phyloP scores from a whole-genome alignment of 1,139 yeast genomes.

The Waltiozyma sp. region DNA sequence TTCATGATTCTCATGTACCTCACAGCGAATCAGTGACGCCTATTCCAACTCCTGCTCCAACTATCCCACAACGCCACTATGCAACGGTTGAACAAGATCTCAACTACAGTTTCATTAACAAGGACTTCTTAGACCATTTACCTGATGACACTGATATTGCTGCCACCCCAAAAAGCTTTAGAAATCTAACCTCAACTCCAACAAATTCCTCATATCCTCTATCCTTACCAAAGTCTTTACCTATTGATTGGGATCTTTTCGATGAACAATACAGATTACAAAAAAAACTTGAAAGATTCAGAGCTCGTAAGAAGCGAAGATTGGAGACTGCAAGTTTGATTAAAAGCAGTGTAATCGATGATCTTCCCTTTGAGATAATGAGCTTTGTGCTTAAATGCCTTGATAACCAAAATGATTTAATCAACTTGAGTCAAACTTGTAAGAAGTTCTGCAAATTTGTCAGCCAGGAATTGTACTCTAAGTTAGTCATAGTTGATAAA shows the following conservation, averaged over 20 bases:
- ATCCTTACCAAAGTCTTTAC: constrained; percentile 17
- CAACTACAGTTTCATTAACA: constrained; percentile 15
- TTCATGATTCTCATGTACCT: neutral
- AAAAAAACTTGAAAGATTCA: constrained; percentile 9
- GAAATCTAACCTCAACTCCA: constrained; percentile 19
- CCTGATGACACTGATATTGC: neutral
- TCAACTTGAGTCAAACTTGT: constrained; percentile 16
- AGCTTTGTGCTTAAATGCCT: constrained; percentile 18
- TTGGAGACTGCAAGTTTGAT: neutral
- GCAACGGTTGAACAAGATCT: constrained; percentile 1
- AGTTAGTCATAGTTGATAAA: constrained; percentile 17
- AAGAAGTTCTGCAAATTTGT: constrained; percentile 17
- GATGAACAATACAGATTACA: constrained; percentile 16
- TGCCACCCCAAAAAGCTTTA: constrained; percentile 4
- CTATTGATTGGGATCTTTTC: constrained; percentile 20
- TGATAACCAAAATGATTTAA: constrained; percentile 17
- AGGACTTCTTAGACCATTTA: constrained; percentile 11
- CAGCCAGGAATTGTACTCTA: constrained; percentile 15
- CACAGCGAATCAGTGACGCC: neutral
- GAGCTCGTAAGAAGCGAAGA: constrained; percentile 1
- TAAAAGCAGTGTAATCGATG: constrained; percentile 14
- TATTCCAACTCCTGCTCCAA: neutral
- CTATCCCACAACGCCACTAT: neutral
- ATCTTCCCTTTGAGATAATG: constrained; percentile 18
- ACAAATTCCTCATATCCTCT: constrained; percentile 10